Percentiles rank a stretch among this genome's conserved stretches.
Evolutionary conservation across 1,284 basidiomycete species (phyloP).

Genomic region (Marasmius sp.): DNA sequence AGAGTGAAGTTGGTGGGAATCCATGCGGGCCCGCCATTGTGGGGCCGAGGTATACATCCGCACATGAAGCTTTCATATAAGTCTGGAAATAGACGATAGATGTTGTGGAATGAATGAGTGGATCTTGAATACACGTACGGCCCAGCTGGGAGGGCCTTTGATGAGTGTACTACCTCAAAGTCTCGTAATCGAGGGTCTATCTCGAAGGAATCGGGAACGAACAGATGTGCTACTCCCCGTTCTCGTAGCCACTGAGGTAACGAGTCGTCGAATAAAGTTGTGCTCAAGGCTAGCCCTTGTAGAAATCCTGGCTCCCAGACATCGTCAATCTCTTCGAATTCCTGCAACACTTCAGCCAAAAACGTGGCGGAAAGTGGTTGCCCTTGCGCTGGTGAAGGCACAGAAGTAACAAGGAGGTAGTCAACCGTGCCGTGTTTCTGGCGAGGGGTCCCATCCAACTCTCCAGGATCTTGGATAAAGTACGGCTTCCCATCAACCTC

Average conservation of each 20-base stretch:
- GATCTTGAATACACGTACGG: not conserved
- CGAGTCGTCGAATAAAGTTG: not conserved
- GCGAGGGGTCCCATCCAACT: not conserved
- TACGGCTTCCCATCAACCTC: not conserved
- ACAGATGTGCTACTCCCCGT: not conserved
- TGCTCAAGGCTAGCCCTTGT: not conserved
- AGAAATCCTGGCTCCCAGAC: not conserved
- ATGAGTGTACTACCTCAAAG: not conserved
- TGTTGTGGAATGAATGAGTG: conserved; percentile 18
- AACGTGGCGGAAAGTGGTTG: not conserved
- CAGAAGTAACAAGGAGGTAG: not conserved
- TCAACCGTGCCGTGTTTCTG: not conserved
- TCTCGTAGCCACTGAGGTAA: not conserved
- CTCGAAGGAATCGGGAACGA: not conserved
- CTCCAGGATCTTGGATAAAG: not conserved
- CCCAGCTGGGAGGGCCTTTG: not conserved
- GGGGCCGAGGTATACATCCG: conserved; percentile 24
- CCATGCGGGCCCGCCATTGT: conserved; percentile 25
- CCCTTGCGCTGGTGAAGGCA: not conserved
- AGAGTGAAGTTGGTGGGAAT: conserved; percentile 30
- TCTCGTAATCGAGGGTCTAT: not conserved
- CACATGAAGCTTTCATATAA: conserved; percentile 32
- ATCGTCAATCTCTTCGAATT: not conserved
- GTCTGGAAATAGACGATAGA: conserved; percentile 32
- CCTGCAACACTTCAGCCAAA: not conserved